Evolutionary conservation across 2,329 filamentous ascomycete species (phyloP).

Genomic region (Aspergillus quadricinctus): DNA sequence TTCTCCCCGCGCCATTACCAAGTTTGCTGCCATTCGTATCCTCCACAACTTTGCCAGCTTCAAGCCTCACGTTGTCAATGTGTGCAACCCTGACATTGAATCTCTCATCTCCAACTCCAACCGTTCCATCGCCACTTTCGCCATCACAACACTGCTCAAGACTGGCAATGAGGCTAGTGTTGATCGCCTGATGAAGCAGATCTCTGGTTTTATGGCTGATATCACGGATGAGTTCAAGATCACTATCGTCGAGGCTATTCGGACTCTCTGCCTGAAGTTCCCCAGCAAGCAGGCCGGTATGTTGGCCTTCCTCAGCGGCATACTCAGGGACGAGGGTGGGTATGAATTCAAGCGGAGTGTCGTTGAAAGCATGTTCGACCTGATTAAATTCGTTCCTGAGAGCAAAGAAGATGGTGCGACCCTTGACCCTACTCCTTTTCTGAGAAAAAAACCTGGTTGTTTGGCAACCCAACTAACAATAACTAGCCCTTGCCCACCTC

Average conservation of each 20-base stretch:
- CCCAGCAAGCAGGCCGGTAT: constrained; percentile 97
- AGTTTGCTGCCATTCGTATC: constrained; percentile 94
- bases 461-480: constrained; percentile 14
- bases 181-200: constrained; percentile 97
- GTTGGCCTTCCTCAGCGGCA: constrained; percentile 95
- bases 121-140: constrained; percentile 95
- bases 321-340: constrained; percentile 90
- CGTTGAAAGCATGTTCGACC: constrained; percentile 97
- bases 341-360: constrained; percentile 98
- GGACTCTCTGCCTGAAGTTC: constrained; percentile 95
- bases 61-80: constrained; percentile 86
- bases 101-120: constrained; percentile 95
- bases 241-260: constrained; percentile 97
- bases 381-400: constrained; percentile 98
- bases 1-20: constrained; percentile 90
- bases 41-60: constrained; percentile 95
- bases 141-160: constrained; percentile 95
- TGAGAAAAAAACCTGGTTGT: too few relatives aligned
- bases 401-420: constrained; percentile 60
- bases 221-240: constrained; percentile 99
- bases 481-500: constrained; percentile 75
- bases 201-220: constrained; percentile 96
- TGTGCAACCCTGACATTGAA: constrained; percentile 97
- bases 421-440: background rate
- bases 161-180: constrained; percentile 97